Percentiles rank a stretch among this genome's conserved stretches.
phyloP scores from a whole-genome alignment of 805 yeast genomes.

The Blastobotrys muscicola region DNA sequence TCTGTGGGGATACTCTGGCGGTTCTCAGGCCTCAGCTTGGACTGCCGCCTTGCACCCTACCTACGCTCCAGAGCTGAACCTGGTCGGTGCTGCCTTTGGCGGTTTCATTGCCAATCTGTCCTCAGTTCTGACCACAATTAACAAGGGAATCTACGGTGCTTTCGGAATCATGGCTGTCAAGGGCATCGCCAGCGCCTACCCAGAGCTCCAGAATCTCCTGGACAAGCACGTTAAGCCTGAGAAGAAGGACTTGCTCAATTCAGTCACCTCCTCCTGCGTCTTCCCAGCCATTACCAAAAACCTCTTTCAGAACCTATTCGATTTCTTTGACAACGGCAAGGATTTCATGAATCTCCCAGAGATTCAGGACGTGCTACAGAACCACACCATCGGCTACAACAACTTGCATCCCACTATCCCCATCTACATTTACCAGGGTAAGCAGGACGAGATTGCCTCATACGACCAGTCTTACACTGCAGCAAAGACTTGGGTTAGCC shows the following conservation, averaged over 20 bases:
- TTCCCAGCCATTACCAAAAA: slow-evolving; percentile 9
- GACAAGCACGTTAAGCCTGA: slow-evolving; percentile 3
- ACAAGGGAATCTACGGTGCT: slow-evolving; percentile 19
- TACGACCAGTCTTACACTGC: slow-evolving; percentile 11
- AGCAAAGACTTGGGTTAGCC: slow-evolving; percentile 10
- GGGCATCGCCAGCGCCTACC: slow-evolving; percentile 23
- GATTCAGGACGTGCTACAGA: slow-evolving; percentile 8
- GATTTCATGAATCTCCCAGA: slow-evolving; percentile 10
- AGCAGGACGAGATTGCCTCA: slow-evolving; percentile 17
- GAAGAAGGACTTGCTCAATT: slow-evolving; percentile 11
- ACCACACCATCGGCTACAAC: slow-evolving; percentile 11
- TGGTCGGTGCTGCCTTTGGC: slow-evolving; percentile 22
- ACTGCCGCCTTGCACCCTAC: slow-evolving; percentile 20
- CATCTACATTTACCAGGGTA: slow-evolving; percentile 18
- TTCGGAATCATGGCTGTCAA: slow-evolving; percentile 19
- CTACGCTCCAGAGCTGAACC: slow-evolving; percentile 19
- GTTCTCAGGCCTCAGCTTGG: slow-evolving; percentile 19
- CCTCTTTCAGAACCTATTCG: slow-evolving; percentile 13
- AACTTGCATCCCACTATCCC: slow-evolving; percentile 14
- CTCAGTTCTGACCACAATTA: slow-evolving; percentile 11
- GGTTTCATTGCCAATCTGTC: slow-evolving; percentile 19
- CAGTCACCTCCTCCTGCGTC: slow-evolving; percentile 11
- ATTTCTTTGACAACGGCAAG: slow-evolving; percentile 14
- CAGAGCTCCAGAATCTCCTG: slow-evolving; percentile 12
- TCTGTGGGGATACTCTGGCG: slow-evolving; percentile 21